Conservation (phyloP, 2,329 filamentous ascomycete genomes). For the Talaromyces sp. region DNA sequence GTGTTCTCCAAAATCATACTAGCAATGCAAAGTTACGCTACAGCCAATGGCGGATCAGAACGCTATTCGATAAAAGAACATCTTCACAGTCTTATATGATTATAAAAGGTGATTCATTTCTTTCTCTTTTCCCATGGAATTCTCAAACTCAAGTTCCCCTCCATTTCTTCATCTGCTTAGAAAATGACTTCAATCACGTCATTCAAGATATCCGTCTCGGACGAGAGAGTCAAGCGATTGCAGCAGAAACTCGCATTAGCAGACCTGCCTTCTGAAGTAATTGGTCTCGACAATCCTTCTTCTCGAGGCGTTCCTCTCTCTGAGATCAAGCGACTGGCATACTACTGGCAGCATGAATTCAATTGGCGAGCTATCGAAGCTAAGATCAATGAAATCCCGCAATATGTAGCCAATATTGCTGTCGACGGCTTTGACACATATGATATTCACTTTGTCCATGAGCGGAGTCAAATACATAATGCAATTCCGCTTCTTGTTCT, state of each 20-base stretch:
- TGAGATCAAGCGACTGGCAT: not conserved
- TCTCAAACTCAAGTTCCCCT: not conserved
- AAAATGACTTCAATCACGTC: not conserved
- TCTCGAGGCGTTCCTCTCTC: not conserved
- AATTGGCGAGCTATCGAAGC: not conserved
- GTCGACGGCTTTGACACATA: not conserved
- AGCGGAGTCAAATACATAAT: not conserved
- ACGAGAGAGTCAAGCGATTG: constrained; percentile 4
- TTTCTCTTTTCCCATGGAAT: not conserved
- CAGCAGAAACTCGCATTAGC: constrained; percentile 13
- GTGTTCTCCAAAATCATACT: not conserved
- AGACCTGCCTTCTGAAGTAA: constrained; percentile 4
- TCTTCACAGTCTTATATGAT: not conserved
- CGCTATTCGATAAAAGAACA: not conserved
- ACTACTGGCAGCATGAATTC: not conserved
- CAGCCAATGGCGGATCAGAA: not conserved
- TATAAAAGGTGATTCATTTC: not conserved
- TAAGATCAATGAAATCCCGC: not conserved
- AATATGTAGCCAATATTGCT: not conserved
- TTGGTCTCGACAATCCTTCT: not conserved
- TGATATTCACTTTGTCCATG: not conserved
- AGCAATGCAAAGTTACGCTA: not conserved
- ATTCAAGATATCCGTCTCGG: constrained; percentile 7
- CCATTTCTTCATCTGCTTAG: not conserved
- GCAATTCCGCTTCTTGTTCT: constrained; percentile 11